These are phyloP conservation scores for Immersiella caudata DNA, from an alignment of 495 filamentous ascomycete genomes.

Conservation along the genomic window DNA sequence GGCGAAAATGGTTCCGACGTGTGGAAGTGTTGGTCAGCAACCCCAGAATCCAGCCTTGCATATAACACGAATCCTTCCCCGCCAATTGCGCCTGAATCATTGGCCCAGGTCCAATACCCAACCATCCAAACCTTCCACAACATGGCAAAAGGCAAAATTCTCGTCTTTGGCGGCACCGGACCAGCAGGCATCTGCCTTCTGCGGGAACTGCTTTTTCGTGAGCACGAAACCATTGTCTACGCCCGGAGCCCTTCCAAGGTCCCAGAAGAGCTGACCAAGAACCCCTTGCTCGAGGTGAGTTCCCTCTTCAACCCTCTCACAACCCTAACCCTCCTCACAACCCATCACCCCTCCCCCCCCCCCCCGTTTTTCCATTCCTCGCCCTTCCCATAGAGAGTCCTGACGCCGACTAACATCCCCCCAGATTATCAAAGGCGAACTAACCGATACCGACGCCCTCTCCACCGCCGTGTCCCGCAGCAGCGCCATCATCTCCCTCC, in stretches of 20 bases:
- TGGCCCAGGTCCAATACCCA: too few species aligned
- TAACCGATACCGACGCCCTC: constrained; percentile 16
- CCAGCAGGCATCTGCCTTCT: constrained; percentile 28
- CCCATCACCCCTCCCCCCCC: not conserved
- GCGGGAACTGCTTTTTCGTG: constrained; percentile 27
- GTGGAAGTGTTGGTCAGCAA: too few species aligned
- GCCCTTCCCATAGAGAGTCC: too few species aligned
- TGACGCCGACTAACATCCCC: not conserved
- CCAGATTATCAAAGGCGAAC: constrained; percentile 25
- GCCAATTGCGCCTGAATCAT: too few species aligned
- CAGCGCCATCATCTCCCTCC: constrained; percentile 25
- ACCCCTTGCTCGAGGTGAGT: constrained; percentile 22
- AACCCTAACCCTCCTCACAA: not conserved
- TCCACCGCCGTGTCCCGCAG: constrained; percentile 15
- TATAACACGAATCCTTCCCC: too few species aligned
- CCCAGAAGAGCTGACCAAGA: constrained; percentile 24
- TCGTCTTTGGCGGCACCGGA: constrained; percentile 31
- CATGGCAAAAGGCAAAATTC: constrained; percentile 13
- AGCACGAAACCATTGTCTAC: constrained; percentile 23
- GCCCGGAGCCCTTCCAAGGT: constrained; percentile 27
- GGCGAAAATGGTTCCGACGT: too few species aligned
- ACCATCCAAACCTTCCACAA: too few species aligned
- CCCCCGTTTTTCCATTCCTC: too few species aligned
- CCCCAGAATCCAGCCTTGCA: too few species aligned
- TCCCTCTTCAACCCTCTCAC: not conserved